Base-by-base conservation (phyloP, 805 yeast species). In the Saccharomycopsis vini region DNA sequence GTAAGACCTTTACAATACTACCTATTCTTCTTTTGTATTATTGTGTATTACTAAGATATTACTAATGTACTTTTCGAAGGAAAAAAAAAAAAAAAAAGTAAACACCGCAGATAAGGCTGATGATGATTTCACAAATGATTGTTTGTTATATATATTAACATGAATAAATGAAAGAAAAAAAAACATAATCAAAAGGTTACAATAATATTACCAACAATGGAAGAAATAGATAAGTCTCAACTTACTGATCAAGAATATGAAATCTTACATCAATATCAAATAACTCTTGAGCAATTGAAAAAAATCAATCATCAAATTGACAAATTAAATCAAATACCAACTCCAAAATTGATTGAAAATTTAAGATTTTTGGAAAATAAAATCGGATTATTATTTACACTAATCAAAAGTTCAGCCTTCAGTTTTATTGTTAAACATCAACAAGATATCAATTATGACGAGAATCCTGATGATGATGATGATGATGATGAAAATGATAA, bases 391-490 rank as follows among this genome's bases (percentile, higher is more conserved):
- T 21, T 48, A 21, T 48, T 45, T 16, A 45, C 49, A 1, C 31
- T 48, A 19, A 40, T 48, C 15, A 48, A 48, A 28, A 38, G 44
- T 13, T 45, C 49, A 5, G 51, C 49, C 2, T 48, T 48, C 32
- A 45, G 49, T n/a, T 48, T 48, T 22, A 48, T 48, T 22, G 51
- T 48, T 10, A 48, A 48, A 24, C 51, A 48, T 28, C 51, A 48
- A 22, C 46, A 42, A 32, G 51, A 48, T 35, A 42, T 48, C 6
- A 36, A 40, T 15, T 44, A 44, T 21, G 40, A 40, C 7, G 46
- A 42, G 9, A 26, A 26, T 26, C n/a, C n/a, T n/a, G n/a, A n/a
- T n/a, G n/a, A n/a, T n/a, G 33, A 29, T 2, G 35, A 16, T 15
- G 29, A 29, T 9, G 35, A 29, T 7, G 42, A 22, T 28, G 35